These are phyloP conservation scores for Rhodotorula sp. DNA, from an alignment of 1,284 basidiomycete species.

Conservation along the genomic window DNA sequence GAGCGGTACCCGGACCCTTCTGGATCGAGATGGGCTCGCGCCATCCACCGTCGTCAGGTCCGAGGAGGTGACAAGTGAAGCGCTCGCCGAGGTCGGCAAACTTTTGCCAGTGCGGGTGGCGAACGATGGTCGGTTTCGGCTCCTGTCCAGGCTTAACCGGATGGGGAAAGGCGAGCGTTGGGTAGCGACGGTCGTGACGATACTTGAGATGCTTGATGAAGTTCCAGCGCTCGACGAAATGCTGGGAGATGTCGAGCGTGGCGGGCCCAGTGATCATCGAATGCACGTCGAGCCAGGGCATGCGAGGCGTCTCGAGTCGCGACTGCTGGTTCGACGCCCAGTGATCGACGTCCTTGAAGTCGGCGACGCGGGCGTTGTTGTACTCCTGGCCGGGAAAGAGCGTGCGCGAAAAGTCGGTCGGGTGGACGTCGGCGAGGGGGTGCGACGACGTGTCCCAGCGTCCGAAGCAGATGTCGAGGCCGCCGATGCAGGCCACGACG, in stretches of 20 bases:
- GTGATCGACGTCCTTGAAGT: conserved; percentile 77
- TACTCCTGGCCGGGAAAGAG: conserved; percentile 79
- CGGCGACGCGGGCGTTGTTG: conserved; percentile 49
- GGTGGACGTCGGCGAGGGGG: conserved; percentile 84
- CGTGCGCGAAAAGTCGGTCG: conserved; percentile 72
- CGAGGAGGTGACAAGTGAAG: conserved; percentile 32
- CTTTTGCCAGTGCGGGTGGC: conserved; percentile 31
- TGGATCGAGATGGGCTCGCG: conserved; percentile 12
- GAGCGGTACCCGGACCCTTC: conserved; percentile 43
- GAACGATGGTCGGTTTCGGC: conserved; percentile 23
- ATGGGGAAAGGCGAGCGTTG: conserved; percentile 81
- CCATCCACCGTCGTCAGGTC: conserved; percentile 9
- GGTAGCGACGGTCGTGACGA: conserved; percentile 56
- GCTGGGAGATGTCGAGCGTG: conserved; percentile 71
- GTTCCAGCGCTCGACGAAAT: conserved; percentile 74
- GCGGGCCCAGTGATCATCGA: conserved; percentile 72
- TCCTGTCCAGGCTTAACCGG: conserved; percentile 52
- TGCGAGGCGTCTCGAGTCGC: conserved; percentile 49
- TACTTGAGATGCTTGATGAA: conserved; percentile 49
- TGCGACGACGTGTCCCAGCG: conserved; percentile 78
- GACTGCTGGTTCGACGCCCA: conserved; percentile 57
- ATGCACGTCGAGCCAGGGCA: conserved; percentile 84
- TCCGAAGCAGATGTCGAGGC: conserved; percentile 59
- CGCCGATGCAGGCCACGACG: conserved; percentile 42
- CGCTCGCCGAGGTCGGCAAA: conserved; percentile 30